Percentiles rank a stretch among this genome's conserved stretches.
These are phyloP conservation scores for Selaginella moellendorffii DNA, from an alignment of 75 land plant genomes.

Conservation along the genomic window DNA sequence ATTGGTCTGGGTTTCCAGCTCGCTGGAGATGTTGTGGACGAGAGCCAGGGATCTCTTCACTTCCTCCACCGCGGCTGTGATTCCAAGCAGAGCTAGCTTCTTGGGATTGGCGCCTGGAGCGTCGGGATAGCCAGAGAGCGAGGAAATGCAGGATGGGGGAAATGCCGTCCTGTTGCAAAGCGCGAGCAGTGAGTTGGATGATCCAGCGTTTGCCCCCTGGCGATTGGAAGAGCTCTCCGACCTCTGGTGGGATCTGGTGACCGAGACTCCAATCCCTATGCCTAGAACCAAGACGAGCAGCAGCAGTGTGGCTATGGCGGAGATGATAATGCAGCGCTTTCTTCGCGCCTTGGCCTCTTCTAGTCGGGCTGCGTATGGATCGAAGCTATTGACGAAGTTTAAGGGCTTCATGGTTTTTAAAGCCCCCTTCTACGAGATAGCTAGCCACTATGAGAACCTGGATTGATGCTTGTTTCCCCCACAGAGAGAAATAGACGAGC, in stretches of 20 bases:
- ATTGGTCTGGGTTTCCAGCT: not conserved
- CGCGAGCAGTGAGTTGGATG: not conserved
- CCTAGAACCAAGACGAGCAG: not conserved
- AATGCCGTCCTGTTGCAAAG: not conserved
- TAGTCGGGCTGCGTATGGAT: not conserved
- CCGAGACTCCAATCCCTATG: not conserved
- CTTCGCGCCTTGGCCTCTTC: not conserved
- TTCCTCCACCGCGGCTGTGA: not conserved
- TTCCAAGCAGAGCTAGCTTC: not conserved
- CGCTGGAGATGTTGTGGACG: not conserved
- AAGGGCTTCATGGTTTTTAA: not conserved
- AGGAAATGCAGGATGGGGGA: not conserved
- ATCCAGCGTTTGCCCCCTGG: not conserved
- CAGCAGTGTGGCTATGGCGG: not conserved
- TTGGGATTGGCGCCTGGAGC: not conserved
- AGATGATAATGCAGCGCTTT: not conserved
- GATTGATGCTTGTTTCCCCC: too few relatives aligned
- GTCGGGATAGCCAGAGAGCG: not conserved
- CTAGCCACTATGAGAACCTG: too few relatives aligned
- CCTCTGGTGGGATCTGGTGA: not conserved
- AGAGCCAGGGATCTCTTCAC: not conserved
- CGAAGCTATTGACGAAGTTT: not conserved
- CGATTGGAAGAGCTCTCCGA: too few relatives aligned
- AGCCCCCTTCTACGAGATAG: too few relatives aligned
- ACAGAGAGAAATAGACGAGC: too few relatives aligned